phyloP scores from a whole-genome alignment of 2,329 filamentous ascomycete genomes.

The Alternaria gaisen region DNA sequence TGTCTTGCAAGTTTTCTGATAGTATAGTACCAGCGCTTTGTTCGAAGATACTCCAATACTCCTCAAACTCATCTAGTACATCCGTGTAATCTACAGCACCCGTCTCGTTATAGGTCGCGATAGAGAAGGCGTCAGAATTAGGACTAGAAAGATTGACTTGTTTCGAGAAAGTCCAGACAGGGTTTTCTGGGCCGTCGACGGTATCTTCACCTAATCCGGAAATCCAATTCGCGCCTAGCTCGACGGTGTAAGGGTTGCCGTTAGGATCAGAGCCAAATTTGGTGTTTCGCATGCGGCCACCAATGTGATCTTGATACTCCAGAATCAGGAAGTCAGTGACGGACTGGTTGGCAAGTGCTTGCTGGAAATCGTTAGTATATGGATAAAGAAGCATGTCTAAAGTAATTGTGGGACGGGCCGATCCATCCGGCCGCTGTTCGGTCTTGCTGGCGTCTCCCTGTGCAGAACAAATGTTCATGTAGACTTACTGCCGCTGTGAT shows the following conservation, averaged over 20 bases:
- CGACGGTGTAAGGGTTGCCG: conserved; percentile 65
- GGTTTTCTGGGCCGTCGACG: conserved; percentile 59
- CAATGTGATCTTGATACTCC: conserved; percentile 69
- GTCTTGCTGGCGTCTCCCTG: background rate
- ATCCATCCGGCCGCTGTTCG: too few relatives aligned
- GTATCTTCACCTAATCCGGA: conserved; percentile 53
- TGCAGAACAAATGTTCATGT: background rate
- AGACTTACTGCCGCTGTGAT: conserved; percentile 67
- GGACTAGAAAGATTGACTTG: conserved; percentile 66
- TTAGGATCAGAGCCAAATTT: conserved; percentile 63
- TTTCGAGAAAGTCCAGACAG: conserved; percentile 68
- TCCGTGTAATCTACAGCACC: conserved; percentile 62
- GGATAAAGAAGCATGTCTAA: background rate
- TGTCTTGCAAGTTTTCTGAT: conserved; percentile 68
- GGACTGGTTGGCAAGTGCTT: conserved; percentile 68
- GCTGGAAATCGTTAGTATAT: conserved; percentile 44
- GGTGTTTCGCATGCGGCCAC: conserved; percentile 68
- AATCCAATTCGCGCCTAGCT: conserved; percentile 75
- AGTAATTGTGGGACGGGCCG: background rate
- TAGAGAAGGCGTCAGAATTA: conserved; percentile 66
- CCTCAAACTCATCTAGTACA: conserved; percentile 62
- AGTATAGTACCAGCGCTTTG: conserved; percentile 67
- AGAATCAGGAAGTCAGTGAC: conserved; percentile 71
- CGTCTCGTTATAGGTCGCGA: conserved; percentile 68
- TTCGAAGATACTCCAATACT: conserved; percentile 57